These are phyloP conservation scores for Ustilago hordei DNA, from an alignment of 1,284 basidiomycete genomes.

Conservation along the genomic window DNA sequence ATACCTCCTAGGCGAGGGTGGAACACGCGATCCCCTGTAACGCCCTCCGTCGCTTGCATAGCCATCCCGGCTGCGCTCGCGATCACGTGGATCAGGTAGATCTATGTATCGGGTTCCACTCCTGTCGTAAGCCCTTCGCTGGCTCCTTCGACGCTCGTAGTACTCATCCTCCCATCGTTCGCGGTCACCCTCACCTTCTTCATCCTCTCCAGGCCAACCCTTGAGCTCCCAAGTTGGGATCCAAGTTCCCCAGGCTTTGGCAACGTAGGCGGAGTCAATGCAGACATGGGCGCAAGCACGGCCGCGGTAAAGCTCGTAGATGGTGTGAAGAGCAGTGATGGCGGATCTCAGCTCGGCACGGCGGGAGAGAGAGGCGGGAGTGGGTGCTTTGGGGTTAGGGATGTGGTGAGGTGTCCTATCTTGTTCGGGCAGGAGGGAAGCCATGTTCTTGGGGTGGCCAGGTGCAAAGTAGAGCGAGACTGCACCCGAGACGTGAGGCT, in stretches of 20 bases:
- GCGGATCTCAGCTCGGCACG: conserved; percentile 57
- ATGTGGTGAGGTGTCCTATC: conserved; percentile 49
- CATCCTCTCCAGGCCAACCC: conserved; percentile 61
- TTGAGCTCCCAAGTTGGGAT: conserved; percentile 61
- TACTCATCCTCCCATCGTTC: conserved; percentile 34
- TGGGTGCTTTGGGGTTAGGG: conserved; percentile 52
- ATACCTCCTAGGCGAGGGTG: conserved; percentile 12
- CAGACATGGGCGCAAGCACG: conserved; percentile 60
- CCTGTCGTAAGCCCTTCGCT: conserved; percentile 34
- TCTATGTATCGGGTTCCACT: conserved; percentile 26
- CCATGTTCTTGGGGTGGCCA: conserved; percentile 53
- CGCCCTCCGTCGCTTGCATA: conserved; percentile 40
- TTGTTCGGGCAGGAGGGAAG: conserved; percentile 43
- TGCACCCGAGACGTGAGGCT: conserved; percentile 39
- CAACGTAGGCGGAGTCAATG: conserved; percentile 63
- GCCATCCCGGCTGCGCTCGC: conserved; percentile 23
- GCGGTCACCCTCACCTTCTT: conserved; percentile 30
- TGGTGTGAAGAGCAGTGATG: conserved; percentile 50
- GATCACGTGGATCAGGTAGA: conserved; percentile 19
- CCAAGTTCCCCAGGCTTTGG: conserved; percentile 65
- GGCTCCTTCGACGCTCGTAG: conserved; percentile 29
- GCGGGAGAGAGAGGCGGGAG: conserved; percentile 42
- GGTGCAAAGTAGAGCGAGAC: conserved; percentile 56
- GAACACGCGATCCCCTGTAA: conserved; percentile 13
- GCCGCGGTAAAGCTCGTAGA: conserved; percentile 52